phyloP scores from a whole-genome alignment of 352 stramenopile species.

The Pythium oligandrum region DNA sequence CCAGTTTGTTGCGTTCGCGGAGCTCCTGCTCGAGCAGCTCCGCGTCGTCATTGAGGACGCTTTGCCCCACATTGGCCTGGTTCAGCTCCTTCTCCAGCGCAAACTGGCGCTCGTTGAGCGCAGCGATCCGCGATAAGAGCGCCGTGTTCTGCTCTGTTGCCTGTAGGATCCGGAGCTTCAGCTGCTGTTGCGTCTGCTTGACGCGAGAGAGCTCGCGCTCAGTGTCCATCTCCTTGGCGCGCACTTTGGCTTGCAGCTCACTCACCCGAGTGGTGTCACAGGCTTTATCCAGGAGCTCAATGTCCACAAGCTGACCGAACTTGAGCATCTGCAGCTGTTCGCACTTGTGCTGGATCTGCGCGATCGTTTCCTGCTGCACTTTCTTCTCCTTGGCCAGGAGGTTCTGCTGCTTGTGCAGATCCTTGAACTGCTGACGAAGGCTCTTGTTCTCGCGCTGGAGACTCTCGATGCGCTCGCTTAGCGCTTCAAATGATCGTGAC shows the following conservation, averaged over 20 bases:
- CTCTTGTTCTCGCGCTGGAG: slow-evolving; percentile 82
- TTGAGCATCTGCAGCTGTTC: slow-evolving; percentile 82
- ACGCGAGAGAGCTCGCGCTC: slow-evolving; percentile 38
- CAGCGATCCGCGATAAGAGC: slow-evolving; percentile 71
- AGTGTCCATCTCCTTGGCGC: slow-evolving; percentile 67
- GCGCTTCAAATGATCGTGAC: slow-evolving; percentile 43
- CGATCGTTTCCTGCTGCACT: slow-evolving; percentile 62
- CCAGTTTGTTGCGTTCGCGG: slow-evolving; percentile 86
- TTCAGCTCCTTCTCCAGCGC: slow-evolving; percentile 88
- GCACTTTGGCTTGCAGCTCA: slow-evolving; percentile 70
- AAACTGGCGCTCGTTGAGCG: slow-evolving; percentile 71
- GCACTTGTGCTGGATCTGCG: slow-evolving; percentile 52
- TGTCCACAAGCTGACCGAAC: slow-evolving; percentile 77
- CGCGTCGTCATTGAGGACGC: slow-evolving; percentile 48
- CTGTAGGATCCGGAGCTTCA: slow-evolving; percentile 71
- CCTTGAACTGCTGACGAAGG: slow-evolving; percentile 84
- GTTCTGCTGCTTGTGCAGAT: slow-evolving; percentile 85
- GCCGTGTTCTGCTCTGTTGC: slow-evolving; percentile 84
- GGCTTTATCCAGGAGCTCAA: slow-evolving; percentile 86
- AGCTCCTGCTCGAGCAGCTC: slow-evolving; percentile 64
- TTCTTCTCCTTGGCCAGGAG: slow-evolving; percentile 79
- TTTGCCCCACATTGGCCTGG: slow-evolving; percentile 34
- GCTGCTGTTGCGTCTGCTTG: slow-evolving; percentile 49
- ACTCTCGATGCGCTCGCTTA: slow-evolving; percentile 71
- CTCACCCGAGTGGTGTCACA: slow-evolving; percentile 65